Evolutionary conservation across 331 rosid species (phyloP), one percentile per base, ranked within the genome.

Genomic region (Phaseolus coccineus): DNA sequence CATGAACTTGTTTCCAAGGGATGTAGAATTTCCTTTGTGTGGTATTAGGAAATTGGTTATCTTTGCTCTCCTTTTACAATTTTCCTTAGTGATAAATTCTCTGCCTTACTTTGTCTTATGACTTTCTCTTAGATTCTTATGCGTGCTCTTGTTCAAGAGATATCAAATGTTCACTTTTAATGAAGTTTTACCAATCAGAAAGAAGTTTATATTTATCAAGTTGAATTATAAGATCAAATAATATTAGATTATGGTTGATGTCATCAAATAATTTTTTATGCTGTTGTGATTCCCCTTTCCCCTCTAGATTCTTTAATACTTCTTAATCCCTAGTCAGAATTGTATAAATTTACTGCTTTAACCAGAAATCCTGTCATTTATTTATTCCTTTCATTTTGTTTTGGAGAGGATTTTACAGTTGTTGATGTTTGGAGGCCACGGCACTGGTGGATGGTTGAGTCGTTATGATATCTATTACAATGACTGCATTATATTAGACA

Each of bases 401-500:
- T 16, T 77, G 59, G 83, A 75, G 9, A 42, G 25, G 40, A 61
- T 27, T 69, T 73, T 87, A 81, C 87, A 95, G 98, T 88, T 93
- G 68, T 80, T 95, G 80, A 85, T 95, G 87, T 95, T 93, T 93
- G 99, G 99, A 64, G 99, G 99, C 73, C 99, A 95, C 82, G 99
- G 98, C 58, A 95, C 98, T 50, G 99, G 99, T 84, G 99, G 99
- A 80, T 93, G 98, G 99, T 90, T 95, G 87, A 95, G 99, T 87
- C 98, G 99, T 75, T 95, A 95, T 80, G 99, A 95, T 78, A 89
- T 95, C 82, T 95, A 95, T 79, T 86, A 91, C 86, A 91, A 93
- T 67, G 97, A 95, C 81, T 90, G 98, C 84, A 82, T 86, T 79
- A 69, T 95, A 77, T 89, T 95, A 77, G 99, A 95, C 81, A 87